Base-by-base conservation (phyloP, 768 basidiomycete species). In the Suillus placidus region DNA sequence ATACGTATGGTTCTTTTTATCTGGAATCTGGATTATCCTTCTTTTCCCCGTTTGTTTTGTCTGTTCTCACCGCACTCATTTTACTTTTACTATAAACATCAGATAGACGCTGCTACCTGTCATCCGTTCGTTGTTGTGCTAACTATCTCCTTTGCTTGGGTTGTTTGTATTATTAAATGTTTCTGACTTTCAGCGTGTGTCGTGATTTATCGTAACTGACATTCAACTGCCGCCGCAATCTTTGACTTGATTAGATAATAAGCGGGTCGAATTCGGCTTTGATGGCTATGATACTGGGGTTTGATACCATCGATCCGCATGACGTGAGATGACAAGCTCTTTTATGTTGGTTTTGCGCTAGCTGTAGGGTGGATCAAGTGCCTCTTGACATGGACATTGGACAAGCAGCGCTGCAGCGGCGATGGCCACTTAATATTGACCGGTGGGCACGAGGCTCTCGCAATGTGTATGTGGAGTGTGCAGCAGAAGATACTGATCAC, bases 161-260 rank as follows among this genome's bases (percentile, higher is more conserved):
- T 64, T 32, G 64, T 43, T 51, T 77, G 69, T 77, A 75, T 71
- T 69, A 65, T 72, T 70, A 69, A 54, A 32, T 67, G 35, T 69
- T 55, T 75, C 64, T 68, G 61, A 62, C 67, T 67, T 52, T 67
- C 16, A 60, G 43, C 23, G 20, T 37, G n/a, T 20, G 54, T 34
- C 32, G 54, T 54, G 26, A 64, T 64, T 16, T 61, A 32, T 64
- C 23, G 40, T 64, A 43, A 45, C 34, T 45, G 40, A 34, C 51
- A 35, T 16, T 32, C 14, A 26, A 30, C 26, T 51, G 14, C 23
- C 34, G 12, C 10, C 49, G 26, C 47, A 49, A 49, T 14, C 47
- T 49, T 58, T 38, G 37, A 9, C 13, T 52, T 18, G 14, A 26
- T 57, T 14, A 40, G 37, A 58, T 18, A 18, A 40, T 18, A 26